These are phyloP conservation scores for Annulohypoxylon stygium DNA, from an alignment of 495 filamentous ascomycete genomes.

Conservation along the genomic window DNA sequence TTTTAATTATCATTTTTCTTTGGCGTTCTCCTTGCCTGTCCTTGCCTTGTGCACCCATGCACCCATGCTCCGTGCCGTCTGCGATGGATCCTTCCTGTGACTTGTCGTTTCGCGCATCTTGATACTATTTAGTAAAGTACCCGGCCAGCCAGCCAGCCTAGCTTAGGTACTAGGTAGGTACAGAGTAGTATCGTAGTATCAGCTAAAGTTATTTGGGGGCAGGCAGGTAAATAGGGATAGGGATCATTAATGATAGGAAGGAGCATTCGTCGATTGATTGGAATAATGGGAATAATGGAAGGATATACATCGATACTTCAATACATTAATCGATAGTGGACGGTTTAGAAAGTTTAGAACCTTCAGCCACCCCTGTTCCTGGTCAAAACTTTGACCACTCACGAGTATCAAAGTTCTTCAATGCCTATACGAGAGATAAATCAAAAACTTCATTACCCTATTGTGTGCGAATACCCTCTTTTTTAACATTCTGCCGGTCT, in stretches of 20 bases:
- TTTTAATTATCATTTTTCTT: constrained; percentile 21
- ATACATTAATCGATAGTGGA: constrained; percentile 11
- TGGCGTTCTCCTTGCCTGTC: constrained; percentile 8
- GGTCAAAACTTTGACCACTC: constrained; percentile 37
- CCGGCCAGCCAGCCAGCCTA: neutral
- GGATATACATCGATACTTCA: neutral
- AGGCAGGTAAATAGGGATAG: constrained; percentile 3
- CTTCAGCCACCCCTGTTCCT: constrained; percentile 3
- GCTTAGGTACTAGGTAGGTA: neutral
- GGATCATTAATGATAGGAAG: neutral
- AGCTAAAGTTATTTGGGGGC: constrained; percentile 4
- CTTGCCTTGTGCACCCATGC: no score
- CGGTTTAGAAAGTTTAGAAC: neutral
- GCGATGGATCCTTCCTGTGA: neutral
- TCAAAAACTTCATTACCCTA: constrained; percentile 39
- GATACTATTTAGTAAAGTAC: neutral
- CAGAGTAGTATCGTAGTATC: neutral
- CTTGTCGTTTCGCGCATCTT: constrained; percentile 3
- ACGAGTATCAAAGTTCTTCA: constrained; percentile 41
- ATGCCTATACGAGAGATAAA: constrained; percentile 45
- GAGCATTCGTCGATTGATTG: neutral
- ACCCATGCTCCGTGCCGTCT: neutral
- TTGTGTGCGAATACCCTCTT: constrained; percentile 47
- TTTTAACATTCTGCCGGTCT: constrained; percentile 42
- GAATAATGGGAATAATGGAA: constrained; percentile 1